Conservation (phyloP, 345 rosid genomes). For the Bruguiera parviflora region DNA sequence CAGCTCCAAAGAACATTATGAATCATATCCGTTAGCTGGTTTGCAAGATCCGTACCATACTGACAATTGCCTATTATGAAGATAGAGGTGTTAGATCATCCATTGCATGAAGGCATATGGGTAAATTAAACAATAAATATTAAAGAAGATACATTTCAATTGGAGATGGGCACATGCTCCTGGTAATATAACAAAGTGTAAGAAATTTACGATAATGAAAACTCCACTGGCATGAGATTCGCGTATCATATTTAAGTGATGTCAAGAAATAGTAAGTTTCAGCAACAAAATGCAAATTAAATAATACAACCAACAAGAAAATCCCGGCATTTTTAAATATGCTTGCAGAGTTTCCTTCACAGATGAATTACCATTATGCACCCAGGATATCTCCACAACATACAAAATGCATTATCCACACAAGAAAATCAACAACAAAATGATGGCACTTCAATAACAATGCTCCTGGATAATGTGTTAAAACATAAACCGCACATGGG, state of each 20-base stretch:
- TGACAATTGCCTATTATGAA: slow-evolving; percentile 22
- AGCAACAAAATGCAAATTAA: no score
- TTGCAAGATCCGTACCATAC: slow-evolving; percentile 29
- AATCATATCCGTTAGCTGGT: slow-evolving; percentile 18
- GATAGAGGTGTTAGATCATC: neutral
- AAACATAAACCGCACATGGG: neutral
- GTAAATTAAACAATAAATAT: neutral
- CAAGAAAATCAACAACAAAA: neutral
- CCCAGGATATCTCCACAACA: no score
- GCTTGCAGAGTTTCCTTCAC: no score
- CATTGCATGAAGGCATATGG: neutral
- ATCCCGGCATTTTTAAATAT: no score
- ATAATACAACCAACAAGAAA: no score
- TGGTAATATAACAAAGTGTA: no score
- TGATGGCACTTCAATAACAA: neutral
- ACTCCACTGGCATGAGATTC: neutral
- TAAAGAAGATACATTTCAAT: neutral
- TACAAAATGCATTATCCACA: no score
- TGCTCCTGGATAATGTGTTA: neutral
- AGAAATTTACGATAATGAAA: neutral
- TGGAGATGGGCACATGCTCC: neutral
- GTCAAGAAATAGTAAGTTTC: no score
- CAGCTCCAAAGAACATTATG: slow-evolving; percentile 35
- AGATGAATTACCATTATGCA: no score
- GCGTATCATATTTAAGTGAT: no score